Percentiles rank a stretch among this genome's conserved stretches.
Evolutionary conservation across 2,329 filamentous ascomycete genomes (phyloP).

Genomic region (Juglanconis sp.): DNA sequence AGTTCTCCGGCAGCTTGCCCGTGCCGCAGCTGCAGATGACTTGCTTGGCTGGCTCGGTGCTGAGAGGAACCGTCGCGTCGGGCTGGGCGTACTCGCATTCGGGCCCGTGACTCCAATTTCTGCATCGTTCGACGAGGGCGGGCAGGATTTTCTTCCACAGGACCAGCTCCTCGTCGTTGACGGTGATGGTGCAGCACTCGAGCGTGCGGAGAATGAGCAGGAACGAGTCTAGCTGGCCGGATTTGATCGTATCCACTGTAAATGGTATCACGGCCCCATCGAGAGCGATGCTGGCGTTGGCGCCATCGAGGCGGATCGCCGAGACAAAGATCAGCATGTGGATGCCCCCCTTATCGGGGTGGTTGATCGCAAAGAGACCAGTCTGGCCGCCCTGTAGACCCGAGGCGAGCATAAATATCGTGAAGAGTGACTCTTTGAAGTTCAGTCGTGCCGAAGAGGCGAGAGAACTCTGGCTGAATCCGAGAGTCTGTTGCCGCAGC

Average conservation of each 20-base stretch:
- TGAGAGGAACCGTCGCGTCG: constrained; percentile 36
- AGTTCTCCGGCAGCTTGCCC: constrained; percentile 39
- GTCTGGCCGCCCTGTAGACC: constrained; percentile 44
- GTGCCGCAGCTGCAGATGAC: constrained; percentile 45
- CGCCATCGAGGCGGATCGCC: constrained; percentile 41
- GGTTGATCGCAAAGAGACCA: constrained; percentile 40
- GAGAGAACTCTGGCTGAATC: constrained; percentile 19
- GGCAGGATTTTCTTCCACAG: constrained; percentile 47
- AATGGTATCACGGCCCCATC: constrained; percentile 47
- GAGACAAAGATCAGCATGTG: constrained; percentile 41
- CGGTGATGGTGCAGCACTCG: constrained; percentile 34
- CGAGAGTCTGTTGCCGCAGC: constrained; percentile 28
- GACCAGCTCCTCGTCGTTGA: constrained; percentile 55
- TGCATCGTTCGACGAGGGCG: constrained; percentile 43
- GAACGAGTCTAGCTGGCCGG: constrained; percentile 34
- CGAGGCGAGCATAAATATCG: constrained; percentile 43
- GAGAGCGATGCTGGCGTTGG: constrained; percentile 39
- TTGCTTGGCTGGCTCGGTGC: constrained; percentile 30
- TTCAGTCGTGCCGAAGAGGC: constrained; percentile 35
- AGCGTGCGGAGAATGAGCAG: constrained; percentile 34
- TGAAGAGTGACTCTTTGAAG: constrained; percentile 47
- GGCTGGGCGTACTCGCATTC: constrained; percentile 41
- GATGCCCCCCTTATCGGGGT: constrained; percentile 34
- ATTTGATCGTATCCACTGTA: constrained; percentile 32
- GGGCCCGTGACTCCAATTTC: constrained; percentile 42